phyloP scores from a whole-genome alignment of 2,329 filamentous ascomycete species.

The Microcyclosporella mali region DNA sequence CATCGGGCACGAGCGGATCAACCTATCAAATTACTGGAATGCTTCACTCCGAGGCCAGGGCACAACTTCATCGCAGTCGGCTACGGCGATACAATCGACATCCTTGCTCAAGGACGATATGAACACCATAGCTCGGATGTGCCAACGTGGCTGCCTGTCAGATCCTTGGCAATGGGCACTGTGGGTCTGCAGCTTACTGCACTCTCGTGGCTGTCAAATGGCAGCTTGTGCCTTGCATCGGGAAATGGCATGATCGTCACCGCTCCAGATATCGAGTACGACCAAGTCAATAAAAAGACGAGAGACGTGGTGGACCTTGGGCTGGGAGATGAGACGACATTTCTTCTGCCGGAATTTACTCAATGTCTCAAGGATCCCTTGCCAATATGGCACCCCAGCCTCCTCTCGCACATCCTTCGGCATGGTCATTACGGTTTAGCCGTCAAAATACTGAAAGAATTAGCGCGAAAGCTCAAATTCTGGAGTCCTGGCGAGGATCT shows the following conservation, averaged over 20 bases:
- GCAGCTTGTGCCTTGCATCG: conserved; percentile 77
- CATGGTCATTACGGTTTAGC: conserved; percentile 69
- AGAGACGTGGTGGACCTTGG: conserved; percentile 12
- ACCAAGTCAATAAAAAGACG: conserved; percentile 46
- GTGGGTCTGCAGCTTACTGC: conserved; percentile 19
- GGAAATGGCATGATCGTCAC: conserved; percentile 89
- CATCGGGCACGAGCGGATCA: conserved; percentile 15
- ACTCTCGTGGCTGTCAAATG: conserved; percentile 68
- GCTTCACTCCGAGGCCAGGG: conserved; percentile 10
- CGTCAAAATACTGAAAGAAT: conserved; percentile 62
- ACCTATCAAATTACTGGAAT: conserved; percentile 10
- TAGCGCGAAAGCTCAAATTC: conserved; percentile 75
- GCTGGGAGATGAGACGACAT: background rate
- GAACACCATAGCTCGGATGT: conserved; percentile 12
- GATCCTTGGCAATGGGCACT: conserved; percentile 20
- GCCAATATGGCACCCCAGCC: conserved; percentile 86
- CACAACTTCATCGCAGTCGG: conserved; percentile 26
- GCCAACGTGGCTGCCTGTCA: conserved; percentile 21
- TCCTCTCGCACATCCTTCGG: conserved; percentile 79
- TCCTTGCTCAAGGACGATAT: conserved; percentile 25
- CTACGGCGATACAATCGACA: conserved; percentile 18
- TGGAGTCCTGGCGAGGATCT: conserved; percentile 74
- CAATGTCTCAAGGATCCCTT: conserved; percentile 68
- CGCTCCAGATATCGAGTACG: conserved; percentile 64
- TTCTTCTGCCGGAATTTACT: conserved; percentile 14